Base-by-base conservation (phyloP, 2,329 filamentous ascomycete genomes). In the Colletotrichum spaethianum region DNA sequence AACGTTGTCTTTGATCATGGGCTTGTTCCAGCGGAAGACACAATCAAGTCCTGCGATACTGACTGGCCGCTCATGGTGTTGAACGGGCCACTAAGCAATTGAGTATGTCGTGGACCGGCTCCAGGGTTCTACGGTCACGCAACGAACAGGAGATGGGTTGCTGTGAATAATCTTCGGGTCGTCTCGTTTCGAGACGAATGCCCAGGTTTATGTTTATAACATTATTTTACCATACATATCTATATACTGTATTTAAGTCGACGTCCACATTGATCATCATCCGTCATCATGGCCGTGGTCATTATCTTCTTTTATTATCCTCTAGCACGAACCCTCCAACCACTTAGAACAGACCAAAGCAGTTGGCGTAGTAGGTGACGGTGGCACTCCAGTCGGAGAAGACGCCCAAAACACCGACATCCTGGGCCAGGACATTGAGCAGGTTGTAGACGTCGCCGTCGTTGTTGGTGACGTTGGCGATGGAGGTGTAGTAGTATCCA, bases 301-400 rank as follows among this genome's bases (percentile, higher is more conserved):
- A 42, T 53, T 16, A 40, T 42, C 28, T 48, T 42, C 9, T 16
- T 38, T 50, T 52, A n/a, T 42, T 2, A 5, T 31, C 33, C n/a
- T 62, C 4, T 16, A 3, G 11, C n/a, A 16, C 23, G 8, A 36
- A 7, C 14, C 44, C 26, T 2, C 4, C 9, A 20, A 12, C 4
- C 31, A 33, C 23, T 40, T 71, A 78, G 12, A 77, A 77, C 14
- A 81, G 70, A 18, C 80, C 87, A 74, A 93, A 90, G 81, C 92
- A 94, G 76, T 93, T 94, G 74, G 91, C 92, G 80, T 93, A 94
- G 75, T 92, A 93, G 0, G 91, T 92, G 9, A 90, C 87, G 0
- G 91, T 92, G 14, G 90, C 89, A 20, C 88, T 88, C 92, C 92
- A 94, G 79, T 94, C 92, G 4, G 88, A 87, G 76, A 94, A 94